Percentiles rank a stretch among this genome's conserved stretches.
These are phyloP conservation scores for Cucumis hystrix DNA, from an alignment of 306 rosid genomes.

Conservation along the genomic window DNA sequence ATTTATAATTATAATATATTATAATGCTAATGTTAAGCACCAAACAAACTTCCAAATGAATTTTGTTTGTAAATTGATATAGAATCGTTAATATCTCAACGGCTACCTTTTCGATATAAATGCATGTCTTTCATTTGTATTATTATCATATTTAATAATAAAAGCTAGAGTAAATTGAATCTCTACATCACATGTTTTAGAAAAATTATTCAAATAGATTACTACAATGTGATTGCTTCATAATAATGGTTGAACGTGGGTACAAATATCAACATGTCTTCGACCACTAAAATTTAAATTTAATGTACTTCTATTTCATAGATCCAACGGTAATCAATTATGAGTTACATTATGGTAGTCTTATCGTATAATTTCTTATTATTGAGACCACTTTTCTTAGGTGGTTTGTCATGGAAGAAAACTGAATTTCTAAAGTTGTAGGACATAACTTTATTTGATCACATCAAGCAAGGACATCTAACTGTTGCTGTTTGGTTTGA, in stretches of 20 bases:
- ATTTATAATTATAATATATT: no score
- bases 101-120: neutral
- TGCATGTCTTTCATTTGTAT: neutral
- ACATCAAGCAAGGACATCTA: neutral
- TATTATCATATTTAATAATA: neutral
- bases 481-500: neutral
- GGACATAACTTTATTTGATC: neutral
- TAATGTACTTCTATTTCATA: no score
- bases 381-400: neutral
- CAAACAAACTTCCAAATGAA: neutral
- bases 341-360: no score
- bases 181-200: no score
- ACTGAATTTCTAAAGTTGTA: neutral
- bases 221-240: neutral
- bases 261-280: no score
- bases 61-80: neutral
- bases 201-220: no score
- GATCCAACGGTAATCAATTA: no score
- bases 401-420: neutral
- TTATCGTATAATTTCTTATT: neutral
- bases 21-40: no score
- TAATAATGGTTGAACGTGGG: neutral
- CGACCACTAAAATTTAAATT: no score
- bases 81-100: neutral
- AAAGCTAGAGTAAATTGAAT: no score